phyloP scores from a whole-genome alignment of 2,329 filamentous ascomycete species.

The Teratosphaeria pseudoeucalypti region DNA sequence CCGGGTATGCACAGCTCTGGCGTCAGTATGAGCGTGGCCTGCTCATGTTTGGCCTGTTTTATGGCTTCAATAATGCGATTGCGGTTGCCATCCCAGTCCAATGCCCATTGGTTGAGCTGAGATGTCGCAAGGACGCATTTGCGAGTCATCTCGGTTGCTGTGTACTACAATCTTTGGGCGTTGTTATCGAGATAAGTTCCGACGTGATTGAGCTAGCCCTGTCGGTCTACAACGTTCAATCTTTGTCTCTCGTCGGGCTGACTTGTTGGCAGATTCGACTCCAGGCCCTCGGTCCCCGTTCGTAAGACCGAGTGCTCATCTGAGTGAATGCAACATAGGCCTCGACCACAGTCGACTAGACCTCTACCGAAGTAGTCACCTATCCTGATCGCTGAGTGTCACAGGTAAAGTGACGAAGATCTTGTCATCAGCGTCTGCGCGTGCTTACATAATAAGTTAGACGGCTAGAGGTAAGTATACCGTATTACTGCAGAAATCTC shows the following conservation, averaged over 20 bases:
- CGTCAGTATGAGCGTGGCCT: conserved; percentile 48
- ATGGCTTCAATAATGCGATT: conserved; percentile 56
- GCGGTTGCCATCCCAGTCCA: conserved; percentile 55
- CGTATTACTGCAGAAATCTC: no score
- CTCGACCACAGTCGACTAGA: no score
- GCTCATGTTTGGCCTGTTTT: conserved; percentile 46
- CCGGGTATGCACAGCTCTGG: conserved; percentile 45
- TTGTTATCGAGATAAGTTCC: neutral
- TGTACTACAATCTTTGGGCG: neutral
- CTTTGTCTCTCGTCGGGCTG: neutral
- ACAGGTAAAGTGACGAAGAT: neutral
- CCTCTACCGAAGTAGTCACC: no score
- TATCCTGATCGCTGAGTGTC: no score
- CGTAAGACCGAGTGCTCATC: no score
- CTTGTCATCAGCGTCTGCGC: neutral
- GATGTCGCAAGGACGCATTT: conserved; percentile 34
- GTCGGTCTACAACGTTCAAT: no score
- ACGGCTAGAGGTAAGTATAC: no score
- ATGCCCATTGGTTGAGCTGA: conserved; percentile 36
- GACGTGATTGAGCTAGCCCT: neutral
- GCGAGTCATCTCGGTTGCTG: conserved; percentile 15
- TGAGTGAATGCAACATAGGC: no score
- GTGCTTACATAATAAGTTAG: neutral
- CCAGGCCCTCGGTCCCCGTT: no score
- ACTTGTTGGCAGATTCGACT: neutral